Evolutionary conservation across 352 stramenopile genomes (phyloP).

Genomic region (Pythium utonaiense): DNA sequence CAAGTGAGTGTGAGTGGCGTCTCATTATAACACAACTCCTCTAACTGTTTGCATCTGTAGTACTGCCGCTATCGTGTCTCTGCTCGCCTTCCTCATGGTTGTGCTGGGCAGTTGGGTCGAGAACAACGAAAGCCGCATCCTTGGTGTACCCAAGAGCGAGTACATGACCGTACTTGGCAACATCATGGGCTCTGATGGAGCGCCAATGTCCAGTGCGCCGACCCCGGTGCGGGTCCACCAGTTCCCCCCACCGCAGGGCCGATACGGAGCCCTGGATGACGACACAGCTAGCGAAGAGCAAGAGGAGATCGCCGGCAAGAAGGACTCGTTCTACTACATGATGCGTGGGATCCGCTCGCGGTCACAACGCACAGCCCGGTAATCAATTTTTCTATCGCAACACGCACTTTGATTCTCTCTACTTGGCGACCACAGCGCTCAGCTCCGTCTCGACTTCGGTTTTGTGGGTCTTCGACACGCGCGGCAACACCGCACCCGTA

Average conservation of each 20-base stretch:
- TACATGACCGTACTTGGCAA: conserved; percentile 60
- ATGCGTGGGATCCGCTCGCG: conserved; percentile 47
- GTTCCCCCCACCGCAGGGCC: neutral
- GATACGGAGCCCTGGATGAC: conserved; percentile 16
- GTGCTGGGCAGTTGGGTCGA: conserved; percentile 66
- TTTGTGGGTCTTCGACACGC: conserved; percentile 67
- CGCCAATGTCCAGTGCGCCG: conserved; percentile 2
- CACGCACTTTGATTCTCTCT: neutral
- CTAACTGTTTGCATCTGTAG: conserved; percentile 17
- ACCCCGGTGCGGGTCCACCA: conserved; percentile 11
- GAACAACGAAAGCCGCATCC: conserved; percentile 68
- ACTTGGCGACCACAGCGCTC: neutral
- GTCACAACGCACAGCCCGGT: conserved; percentile 5
- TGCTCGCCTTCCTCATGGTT: conserved; percentile 47
- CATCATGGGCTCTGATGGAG: conserved; percentile 49
- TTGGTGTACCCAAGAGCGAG: conserved; percentile 58
- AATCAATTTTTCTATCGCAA: conserved; percentile 2
- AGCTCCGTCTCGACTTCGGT: conserved; percentile 50
- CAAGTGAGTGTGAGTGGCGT: too few relatives aligned
- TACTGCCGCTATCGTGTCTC: conserved; percentile 37
- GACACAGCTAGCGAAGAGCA: conserved; percentile 15
- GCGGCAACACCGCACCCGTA: conserved; percentile 64
- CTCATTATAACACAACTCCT: too few relatives aligned
- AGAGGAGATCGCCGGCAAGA: conserved; percentile 37
- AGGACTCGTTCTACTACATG: conserved; percentile 83